Base-by-base conservation (phyloP, 257 asterid genomes). In the Solanum medicagineum region DNA sequence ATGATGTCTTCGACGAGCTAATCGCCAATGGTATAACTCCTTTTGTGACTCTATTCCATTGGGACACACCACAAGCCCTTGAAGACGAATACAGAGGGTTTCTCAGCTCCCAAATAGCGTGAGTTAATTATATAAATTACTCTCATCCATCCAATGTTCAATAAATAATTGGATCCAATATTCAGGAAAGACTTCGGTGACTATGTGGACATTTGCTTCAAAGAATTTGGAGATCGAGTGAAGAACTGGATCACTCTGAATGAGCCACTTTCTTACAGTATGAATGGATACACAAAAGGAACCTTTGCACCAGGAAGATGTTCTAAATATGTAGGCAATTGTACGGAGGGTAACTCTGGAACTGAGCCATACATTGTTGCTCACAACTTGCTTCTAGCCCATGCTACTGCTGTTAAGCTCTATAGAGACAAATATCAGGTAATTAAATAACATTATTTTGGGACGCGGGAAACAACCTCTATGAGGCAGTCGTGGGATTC, bases 331-430 rank as follows among this genome's bases (percentile, higher is more conserved):
- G 32, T 26, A n/a, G 83, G 80, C 14, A 60, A 29, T 6, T 84
- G 87, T 26, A 85, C 85, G 0, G 10, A 71, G 3, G 90, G 91
- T 10, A 80, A 89, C 59, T 81, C 91, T 16, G 89, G 53, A 20
- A 89, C 85, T 20, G 90, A 89, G 84, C 89, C 92, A 9, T 89
- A 89, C 49, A 29, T 84, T 4, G 90, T 77, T 3, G 89, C 89
- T 20, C 92, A 89, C 56, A 81, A 86, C 63, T 40, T 87, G 81
- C 85, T 85, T 85, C 90, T 87, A 32, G 87, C 90, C 36, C 91
- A 89, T 85, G 89, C 89, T 13, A 53, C 86, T 10, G 91, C 83
- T 19, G 88, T 85, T 26, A 80, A 85, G 19, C 29, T 85, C 12
- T 89, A 89, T 20, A 73, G 51, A 54, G 40, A 69, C 1, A 84